Percentiles rank a stretch among this genome's conserved stretches.
Evolutionary conservation across 169 alveolate species (phyloP).

Genomic region (Eimeria necatrix): DNA sequence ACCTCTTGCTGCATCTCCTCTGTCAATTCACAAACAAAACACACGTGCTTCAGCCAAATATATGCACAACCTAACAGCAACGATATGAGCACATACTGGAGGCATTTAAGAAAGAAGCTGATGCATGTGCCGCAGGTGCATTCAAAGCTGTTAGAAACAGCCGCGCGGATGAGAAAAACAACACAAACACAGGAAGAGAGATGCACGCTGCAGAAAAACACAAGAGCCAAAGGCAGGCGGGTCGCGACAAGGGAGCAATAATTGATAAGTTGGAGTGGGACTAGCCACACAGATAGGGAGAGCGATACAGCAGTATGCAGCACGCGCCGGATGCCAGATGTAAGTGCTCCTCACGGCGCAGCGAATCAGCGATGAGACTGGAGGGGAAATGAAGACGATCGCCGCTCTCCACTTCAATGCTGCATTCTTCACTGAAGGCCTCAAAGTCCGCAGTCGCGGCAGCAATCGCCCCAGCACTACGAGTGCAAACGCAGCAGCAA

Average conservation of each 20-base stretch:
- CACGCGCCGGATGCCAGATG: not conserved
- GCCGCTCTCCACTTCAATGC: not conserved
- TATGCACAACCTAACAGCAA: not conserved
- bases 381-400: not conserved
- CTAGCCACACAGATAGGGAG: not conserved
- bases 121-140: not conserved
- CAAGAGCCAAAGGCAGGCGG: not conserved
- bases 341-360: not conserved
- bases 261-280: too few relatives aligned
- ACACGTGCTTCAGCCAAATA: not conserved
- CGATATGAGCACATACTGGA: not conserved
- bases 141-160: not conserved
- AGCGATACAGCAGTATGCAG: not conserved
- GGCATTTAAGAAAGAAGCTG: not conserved
- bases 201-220: not conserved
- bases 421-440: slow-evolving; percentile 12
- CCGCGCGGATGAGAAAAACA: not conserved
- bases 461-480: slow-evolving; percentile 50
- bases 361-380: not conserved
- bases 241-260: too few relatives aligned
- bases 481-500: not conserved
- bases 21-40: not conserved
- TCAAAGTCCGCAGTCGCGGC: slow-evolving; percentile 24
- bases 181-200: not conserved
- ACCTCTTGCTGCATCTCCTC: slow-evolving; percentile 61